Evolutionary conservation across 192 early-diverging fungal species (phyloP).

Genomic region (Haplosporangium gracile): DNA sequence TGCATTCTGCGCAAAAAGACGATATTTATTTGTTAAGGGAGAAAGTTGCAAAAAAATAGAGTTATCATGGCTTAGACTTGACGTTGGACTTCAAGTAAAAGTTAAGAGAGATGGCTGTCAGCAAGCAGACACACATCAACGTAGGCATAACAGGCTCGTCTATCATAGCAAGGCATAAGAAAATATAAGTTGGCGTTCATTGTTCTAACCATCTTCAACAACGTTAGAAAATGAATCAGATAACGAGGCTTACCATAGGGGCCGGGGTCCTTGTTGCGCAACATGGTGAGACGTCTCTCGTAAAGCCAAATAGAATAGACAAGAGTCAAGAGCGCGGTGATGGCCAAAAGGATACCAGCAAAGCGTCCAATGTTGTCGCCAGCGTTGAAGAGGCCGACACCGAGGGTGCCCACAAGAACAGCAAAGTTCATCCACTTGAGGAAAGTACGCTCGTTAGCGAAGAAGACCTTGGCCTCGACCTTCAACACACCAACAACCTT

Average conservation of each 20-base stretch:
- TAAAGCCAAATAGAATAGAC: conserved; percentile 79
- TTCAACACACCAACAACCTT: conserved; percentile 68
- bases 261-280: conserved; percentile 69
- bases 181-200: background rate
- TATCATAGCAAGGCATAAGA: conserved; percentile 11
- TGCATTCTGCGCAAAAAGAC: background rate
- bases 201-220: background rate
- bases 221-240: background rate
- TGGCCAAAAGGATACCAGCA: conserved; percentile 78
- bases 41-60: background rate
- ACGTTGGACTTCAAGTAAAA: conserved; percentile 64
- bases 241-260: conserved; percentile 59
- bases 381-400: conserved; percentile 83
- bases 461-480: conserved; percentile 89
- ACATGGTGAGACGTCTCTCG: conserved; percentile 76
- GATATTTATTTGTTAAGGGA: background rate
- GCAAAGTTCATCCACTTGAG: conserved; percentile 86
- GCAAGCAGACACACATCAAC: conserved; percentile 72
- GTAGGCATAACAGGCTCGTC: conserved; percentile 83
- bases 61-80: conserved; percentile 39
- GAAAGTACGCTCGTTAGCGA: conserved; percentile 91
- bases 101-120: conserved; percentile 69
- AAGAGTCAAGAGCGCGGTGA: conserved; percentile 78
- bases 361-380: conserved; percentile 76
- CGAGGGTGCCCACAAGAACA: conserved; percentile 75